Conservation (phyloP, 345 rosid genomes). For the Psidium friedrichsthalianum region DNA sequence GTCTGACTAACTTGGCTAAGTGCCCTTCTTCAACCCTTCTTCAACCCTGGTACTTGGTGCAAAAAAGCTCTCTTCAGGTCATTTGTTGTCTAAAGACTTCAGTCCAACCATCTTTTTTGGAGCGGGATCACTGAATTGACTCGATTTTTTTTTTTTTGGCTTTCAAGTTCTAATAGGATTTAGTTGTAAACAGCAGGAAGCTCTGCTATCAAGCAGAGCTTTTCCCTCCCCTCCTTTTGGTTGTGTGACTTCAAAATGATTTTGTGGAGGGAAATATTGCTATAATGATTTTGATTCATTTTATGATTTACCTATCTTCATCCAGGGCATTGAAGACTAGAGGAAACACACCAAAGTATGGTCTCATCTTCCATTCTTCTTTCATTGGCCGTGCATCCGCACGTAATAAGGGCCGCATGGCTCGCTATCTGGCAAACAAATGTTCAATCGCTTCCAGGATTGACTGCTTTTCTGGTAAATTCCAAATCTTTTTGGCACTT, state of each 20-base stretch:
- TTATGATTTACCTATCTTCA: not conserved
- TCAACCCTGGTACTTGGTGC: slow-evolving; percentile 97
- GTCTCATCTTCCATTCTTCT: slow-evolving; percentile 88
- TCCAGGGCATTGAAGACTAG: slow-evolving; percentile 84
- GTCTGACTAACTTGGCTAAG: slow-evolving; percentile 93
- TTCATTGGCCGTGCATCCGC: slow-evolving; percentile 88
- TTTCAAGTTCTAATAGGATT: not conserved
- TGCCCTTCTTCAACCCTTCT: slow-evolving; percentile 98
- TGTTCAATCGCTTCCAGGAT: slow-evolving; percentile 93
- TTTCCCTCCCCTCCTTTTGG: not conserved
- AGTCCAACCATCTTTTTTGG: not conserved
- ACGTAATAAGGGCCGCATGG: slow-evolving; percentile 91
- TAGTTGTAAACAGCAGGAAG: not conserved
- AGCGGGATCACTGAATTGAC: not conserved
- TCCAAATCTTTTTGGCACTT: not conserved
- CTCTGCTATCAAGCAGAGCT: not conserved
- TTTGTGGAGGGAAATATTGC: not conserved
- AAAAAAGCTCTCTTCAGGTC: slow-evolving; percentile 93
- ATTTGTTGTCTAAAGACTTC: not conserved
- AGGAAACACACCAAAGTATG: slow-evolving; percentile 96
- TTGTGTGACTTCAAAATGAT: not conserved
- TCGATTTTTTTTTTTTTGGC: not conserved
- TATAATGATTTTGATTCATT: not conserved
- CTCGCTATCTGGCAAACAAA: slow-evolving; percentile 92
- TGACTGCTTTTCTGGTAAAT: slow-evolving; percentile 79